Evolutionary conservation across 2,329 filamentous ascomycete species (phyloP), one percentile per base, ranked within the genome.

Genomic region (Colletotrichum spaethianum): DNA sequence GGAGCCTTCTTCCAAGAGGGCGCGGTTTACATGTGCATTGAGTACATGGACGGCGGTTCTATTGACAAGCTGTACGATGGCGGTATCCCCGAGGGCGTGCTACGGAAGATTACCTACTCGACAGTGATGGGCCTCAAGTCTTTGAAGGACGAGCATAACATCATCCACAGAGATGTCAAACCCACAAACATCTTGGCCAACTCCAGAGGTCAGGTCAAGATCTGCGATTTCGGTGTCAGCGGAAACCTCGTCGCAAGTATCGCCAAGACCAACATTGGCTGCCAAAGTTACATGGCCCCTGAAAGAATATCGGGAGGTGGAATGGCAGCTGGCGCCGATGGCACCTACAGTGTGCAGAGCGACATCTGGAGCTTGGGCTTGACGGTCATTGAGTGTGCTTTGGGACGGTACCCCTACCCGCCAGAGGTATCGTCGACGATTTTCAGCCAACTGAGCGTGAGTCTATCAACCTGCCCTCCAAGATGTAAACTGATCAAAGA

Each of bases 1-100:
- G 96, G 96, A 0, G 96, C 96, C 6, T 99, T 99, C 81, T 99
- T 98, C 87, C 96, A 99, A 80, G 96, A 99, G 84, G 96, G 96
- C 36, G 96, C 96, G 0, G 96, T 99, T 1, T 99, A 99, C 82
- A 98, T 99, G 82, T 99, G 96, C 83, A 98, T 99, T 81, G 96
- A 99, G 83, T 98, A 95, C 83, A 99, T 99, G 96, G 95, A 99
- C 80, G 96, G 96, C 57, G 96, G 96, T 9, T 98, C 95, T 46
- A 95, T 98, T 79, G 96, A 99, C 86, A 98, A 98, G 82, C 85
- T 99, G 16, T 99, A 99, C 81, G 89, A 89, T 14, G 94, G 95
- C 72, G 96, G 96, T 55, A 92, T 99, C 12, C 95, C 96, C 0
- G 96, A 99, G 80, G 90, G 90, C 52, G 92, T 99, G 0, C 85